Evolutionary conservation across 345 rosid genomes (phyloP), one percentile per base, ranked within the genome.

Genomic region (Sonneratia caseolaris): DNA sequence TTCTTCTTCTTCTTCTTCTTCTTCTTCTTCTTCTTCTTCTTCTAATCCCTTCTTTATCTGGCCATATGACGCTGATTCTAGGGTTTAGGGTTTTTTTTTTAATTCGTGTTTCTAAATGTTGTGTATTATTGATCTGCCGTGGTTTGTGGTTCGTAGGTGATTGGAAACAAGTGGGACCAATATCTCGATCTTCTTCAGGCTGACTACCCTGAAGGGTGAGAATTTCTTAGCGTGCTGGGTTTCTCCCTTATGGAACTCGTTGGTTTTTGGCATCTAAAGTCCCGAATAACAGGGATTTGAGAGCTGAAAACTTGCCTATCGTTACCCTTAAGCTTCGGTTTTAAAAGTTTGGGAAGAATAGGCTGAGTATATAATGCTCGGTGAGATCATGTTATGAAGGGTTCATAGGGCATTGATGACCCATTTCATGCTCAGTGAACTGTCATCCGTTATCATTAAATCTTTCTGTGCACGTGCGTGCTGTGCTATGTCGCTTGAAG

Each of bases 131-230:
- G 51, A 13, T 2, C 51, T 13, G 62, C 62, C n/a, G 62, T 0
- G 27, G 7, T 24, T 36, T 13, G 1, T 35, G 66, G 2, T 12
- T 16, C 37, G 3, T 62, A 89, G 95, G 95, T 89, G 71, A 87
- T 89, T 56, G 91, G 95, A 64, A 86, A 89, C 84, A 89, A 89
- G 76, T 89, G 95, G 90, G 92, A 87, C 57, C 78, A 86, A 9
- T 89, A 89, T 73, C 90, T 89, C n/a, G 94, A 89, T 70, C 91
- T 89, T 70, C 89, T 89, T 27, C 90, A 89, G 76, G 90, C 90
- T 4, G 90, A 89, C 72, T 89, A 89, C 74, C 74, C 84, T 2
- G 90, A 89, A 83, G 91, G 95, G 91, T 89, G 49, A 40, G 70
- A 42, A 42, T 42, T 42, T 42, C 45, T 42, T 42, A 38, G 19